phyloP scores from a whole-genome alignment of 106 monocot genomes.

The Dioscorea dumetorum region DNA sequence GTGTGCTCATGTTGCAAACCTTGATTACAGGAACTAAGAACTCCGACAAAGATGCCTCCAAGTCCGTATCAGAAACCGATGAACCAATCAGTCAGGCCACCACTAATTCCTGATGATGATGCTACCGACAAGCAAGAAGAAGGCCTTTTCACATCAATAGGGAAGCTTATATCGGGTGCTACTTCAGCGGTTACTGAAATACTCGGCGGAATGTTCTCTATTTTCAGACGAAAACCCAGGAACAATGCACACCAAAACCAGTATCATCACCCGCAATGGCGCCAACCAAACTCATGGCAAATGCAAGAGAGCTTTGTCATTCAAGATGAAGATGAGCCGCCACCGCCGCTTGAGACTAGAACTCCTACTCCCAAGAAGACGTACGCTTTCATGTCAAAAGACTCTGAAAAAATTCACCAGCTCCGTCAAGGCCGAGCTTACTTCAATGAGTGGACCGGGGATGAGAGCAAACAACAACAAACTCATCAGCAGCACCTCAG shows the following conservation, averaged over 20 bases:
- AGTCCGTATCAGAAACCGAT: constrained; percentile 61
- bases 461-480: constrained; percentile 17
- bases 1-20: not conserved
- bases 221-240: constrained; percentile 33
- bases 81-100: constrained; percentile 49
- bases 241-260: constrained; percentile 17
- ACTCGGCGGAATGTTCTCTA: constrained; percentile 27
- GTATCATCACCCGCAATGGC: constrained; percentile 19
- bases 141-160: constrained; percentile 55
- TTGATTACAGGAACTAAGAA: constrained; percentile 41
- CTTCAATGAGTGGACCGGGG: constrained; percentile 50
- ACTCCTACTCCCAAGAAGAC: constrained; percentile 72
- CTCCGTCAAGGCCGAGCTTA: constrained; percentile 56
- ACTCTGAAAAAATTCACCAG: constrained; percentile 74
- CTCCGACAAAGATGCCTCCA: constrained; percentile 30
- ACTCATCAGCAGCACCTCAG: constrained; percentile 59
- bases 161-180: constrained; percentile 48
- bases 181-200: constrained; percentile 39
- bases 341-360: constrained; percentile 57
- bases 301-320: constrained; percentile 79
- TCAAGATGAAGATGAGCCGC: constrained; percentile 68
- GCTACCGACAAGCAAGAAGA: constrained; percentile 60
- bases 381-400: constrained; percentile 92
- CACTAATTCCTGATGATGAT: constrained; percentile 54
- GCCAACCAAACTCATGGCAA: constrained; percentile 41